Evolutionary conservation across 495 filamentous ascomycete species (phyloP).

Genomic region (Aspergillus cavernicola): DNA sequence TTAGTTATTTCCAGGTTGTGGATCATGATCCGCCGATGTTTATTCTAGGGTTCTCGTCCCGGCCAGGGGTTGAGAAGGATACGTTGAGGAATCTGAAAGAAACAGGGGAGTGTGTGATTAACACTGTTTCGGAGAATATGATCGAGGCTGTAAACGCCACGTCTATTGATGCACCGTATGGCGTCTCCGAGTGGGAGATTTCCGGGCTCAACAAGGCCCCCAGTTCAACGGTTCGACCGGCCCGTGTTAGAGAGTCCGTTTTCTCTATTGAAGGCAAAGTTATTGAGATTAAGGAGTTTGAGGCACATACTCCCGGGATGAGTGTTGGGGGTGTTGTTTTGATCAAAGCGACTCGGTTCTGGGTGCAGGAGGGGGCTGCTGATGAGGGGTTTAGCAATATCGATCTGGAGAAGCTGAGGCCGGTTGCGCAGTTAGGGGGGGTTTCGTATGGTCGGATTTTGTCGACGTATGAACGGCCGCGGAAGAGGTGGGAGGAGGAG

Average conservation of each 20-base stretch:
- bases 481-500: slow-evolving; percentile 59
- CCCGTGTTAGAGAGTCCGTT: slow-evolving; percentile 70
- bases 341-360: slow-evolving; percentile 78
- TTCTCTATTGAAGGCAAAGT: slow-evolving; percentile 77
- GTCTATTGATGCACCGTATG: slow-evolving; percentile 71
- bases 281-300: slow-evolving; percentile 66
- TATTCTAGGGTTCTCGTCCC: slow-evolving; percentile 63
- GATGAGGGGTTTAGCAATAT: slow-evolving; percentile 67
- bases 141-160: slow-evolving; percentile 80
- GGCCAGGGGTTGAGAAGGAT: slow-evolving; percentile 61
- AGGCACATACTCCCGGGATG: slow-evolving; percentile 61
- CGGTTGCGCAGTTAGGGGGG: slow-evolving; percentile 71
- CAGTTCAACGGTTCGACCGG: slow-evolving; percentile 52
- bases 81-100: slow-evolving; percentile 65
- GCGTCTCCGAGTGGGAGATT: slow-evolving; percentile 73
- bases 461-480: slow-evolving; percentile 63
- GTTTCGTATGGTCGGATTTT: slow-evolving; percentile 67
- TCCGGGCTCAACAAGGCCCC: slow-evolving; percentile 66
- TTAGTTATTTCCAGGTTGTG: slow-evolving; percentile 75
- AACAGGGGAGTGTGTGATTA: slow-evolving; percentile 68
- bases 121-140: slow-evolving; percentile 75
- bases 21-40: slow-evolving; percentile 86
- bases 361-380: slow-evolving; percentile 76
- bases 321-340: slow-evolving; percentile 65
- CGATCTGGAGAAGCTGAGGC: slow-evolving; percentile 64